Evolutionary conservation across 2,329 filamentous ascomycete genomes (phyloP).

Genomic region (Beauveria australis): DNA sequence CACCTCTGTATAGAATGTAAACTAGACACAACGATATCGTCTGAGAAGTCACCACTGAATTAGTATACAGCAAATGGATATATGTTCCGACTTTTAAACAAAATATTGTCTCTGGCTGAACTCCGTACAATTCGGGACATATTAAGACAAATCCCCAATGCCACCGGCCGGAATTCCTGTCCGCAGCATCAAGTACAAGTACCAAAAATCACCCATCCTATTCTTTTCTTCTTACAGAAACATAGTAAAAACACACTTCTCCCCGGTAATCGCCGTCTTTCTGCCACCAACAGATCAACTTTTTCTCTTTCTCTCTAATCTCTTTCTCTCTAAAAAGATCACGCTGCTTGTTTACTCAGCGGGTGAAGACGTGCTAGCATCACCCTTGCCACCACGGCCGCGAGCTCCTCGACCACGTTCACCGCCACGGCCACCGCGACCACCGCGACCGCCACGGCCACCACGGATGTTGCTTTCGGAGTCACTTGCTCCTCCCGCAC

Average conservation of each 20-base stretch:
- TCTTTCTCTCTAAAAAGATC: neutral
- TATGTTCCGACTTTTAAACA: conserved; percentile 10
- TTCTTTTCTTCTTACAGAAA: conserved; percentile 6
- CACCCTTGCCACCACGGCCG: conserved; percentile 50
- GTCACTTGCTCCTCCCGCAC: conserved; percentile 68
- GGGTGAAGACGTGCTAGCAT: conserved; percentile 46
- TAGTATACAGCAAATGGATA: neutral
- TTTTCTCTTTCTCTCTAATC: neutral
- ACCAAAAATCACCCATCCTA: conserved; percentile 8
- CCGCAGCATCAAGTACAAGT: conserved; percentile 11
- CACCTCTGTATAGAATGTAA: conserved; percentile 5
- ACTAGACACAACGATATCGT: neutral
- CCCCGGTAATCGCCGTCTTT: neutral
- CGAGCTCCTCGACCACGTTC: conserved; percentile 50
- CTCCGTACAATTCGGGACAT: conserved; percentile 10
- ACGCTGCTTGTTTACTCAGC: conserved; percentile 25
- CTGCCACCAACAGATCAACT: conserved; percentile 2
- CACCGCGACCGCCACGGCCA: conserved; percentile 47
- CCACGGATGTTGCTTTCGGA: conserved; percentile 50
- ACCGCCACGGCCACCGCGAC: conserved; percentile 47
- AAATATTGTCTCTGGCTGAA: conserved; percentile 12
- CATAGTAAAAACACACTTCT: neutral
- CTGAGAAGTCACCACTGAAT: neutral
- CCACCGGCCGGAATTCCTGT: conserved; percentile 1
- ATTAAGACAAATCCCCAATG: conserved; percentile 11